Evolutionary conservation across 2,329 filamentous ascomycete species (phyloP), one percentile per base, ranked within the genome.

Genomic region (Nemania diffusa): DNA sequence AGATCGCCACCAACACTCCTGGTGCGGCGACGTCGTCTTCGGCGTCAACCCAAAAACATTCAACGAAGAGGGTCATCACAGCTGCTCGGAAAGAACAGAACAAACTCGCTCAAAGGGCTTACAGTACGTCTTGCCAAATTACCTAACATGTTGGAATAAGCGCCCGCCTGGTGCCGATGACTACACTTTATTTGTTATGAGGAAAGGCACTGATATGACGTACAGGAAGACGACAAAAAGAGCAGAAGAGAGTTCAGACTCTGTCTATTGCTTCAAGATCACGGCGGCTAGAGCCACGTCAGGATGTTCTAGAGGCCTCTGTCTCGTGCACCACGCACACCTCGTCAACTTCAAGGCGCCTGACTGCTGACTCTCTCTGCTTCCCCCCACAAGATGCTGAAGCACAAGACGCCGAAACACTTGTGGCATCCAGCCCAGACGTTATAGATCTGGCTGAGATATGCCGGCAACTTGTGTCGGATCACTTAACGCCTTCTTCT

Each of bases 21-120:
- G n/a, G n/a, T 44, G 17, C 22, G 32, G 17, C 11, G 26, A 34
- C 11, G 24, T n/a, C n/a, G n/a, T n/a, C n/a, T n/a, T n/a, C 42
- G 58, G 15, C 5, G 37, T 29, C 67, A 5, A 17, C 22, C 5
- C 60, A 9, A 17, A 56, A 44, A 53, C 58, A 57, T 42, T 26
- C 57, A 13, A 72, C 68, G 60, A 79, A 78, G 68, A 74, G 80
- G 46, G 70, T 77, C 32, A 69, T 81, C 17, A 81, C 79, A 7
- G 71, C 75, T 13, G 78, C 79, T 27, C 75, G 80, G 5, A 78
- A 76, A 65, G 74, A 79, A 55, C 80, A 81, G 65, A 82, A 82
- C 51, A 73, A 74, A 15, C 60, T 74, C 13, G 77, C 79, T 9
- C 79, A 81, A 64, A 74, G 74, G 62, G 68, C 74, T 1, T 81